A percentile compares a stretch with the other conserved stretches of the same genome.
Conservation (phyloP, 805 yeast genomes). For the Grigorovia yakushimaensis region DNA sequence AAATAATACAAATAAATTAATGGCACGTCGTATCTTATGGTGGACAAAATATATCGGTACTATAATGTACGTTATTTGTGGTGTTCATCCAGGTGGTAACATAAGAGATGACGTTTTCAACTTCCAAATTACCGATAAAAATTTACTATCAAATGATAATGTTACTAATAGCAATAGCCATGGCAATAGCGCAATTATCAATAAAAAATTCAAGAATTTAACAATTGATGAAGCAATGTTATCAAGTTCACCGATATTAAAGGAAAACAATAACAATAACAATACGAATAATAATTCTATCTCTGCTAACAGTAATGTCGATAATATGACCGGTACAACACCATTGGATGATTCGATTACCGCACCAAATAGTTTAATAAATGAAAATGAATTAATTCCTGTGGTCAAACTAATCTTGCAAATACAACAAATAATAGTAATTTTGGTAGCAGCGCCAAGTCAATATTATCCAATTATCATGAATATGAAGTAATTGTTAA, state of each 20-base stretch:
- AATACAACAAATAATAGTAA: conserved; percentile 1
- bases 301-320: neutral
- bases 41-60: conserved; percentile 70
- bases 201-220: conserved; percentile 7
- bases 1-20: conserved; percentile 34
- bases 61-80: conserved; percentile 68
- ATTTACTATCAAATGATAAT: conserved; percentile 18
- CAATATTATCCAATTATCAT: neutral
- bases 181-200: too few species aligned
- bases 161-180: too few species aligned
- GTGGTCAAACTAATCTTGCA: conserved; percentile 3
- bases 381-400: neutral
- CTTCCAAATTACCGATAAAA: conserved; percentile 29
- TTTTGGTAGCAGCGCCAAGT: neutral
- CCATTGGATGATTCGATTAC: neutral
- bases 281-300: neutral
- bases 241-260: neutral
- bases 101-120: conserved; percentile 50
- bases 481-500: conserved; percentile 34
- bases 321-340: neutral
- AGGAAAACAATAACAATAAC: neutral
- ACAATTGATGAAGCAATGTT: conserved; percentile 15
- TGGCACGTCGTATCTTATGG: conserved; percentile 44
- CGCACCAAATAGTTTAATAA: neutral
- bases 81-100: conserved; percentile 74